phyloP scores from a whole-genome alignment of 2,329 filamentous ascomycete genomes.

The Leptographium flavum region DNA sequence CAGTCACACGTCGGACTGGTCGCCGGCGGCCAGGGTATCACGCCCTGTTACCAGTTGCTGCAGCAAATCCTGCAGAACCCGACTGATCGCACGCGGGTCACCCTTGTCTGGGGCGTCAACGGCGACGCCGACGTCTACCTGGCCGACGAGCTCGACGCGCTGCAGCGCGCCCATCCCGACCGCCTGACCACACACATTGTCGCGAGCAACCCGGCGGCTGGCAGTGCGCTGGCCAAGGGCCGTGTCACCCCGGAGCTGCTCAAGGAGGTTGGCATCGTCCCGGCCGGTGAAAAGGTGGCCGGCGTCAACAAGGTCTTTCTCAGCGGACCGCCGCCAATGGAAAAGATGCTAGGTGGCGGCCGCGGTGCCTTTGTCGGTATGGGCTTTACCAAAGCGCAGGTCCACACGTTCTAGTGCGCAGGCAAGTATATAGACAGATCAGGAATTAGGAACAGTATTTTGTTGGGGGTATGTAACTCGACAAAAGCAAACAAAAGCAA shows the following conservation, averaged over 20 bases:
- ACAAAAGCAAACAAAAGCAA: too few relatives aligned
- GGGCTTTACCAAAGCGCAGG: conserved; percentile 41
- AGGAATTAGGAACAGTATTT: too few relatives aligned
- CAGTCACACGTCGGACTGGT: conserved; percentile 44
- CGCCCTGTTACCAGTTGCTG: conserved; percentile 52
- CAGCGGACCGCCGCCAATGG: conserved; percentile 56
- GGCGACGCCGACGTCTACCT: conserved; percentile 48
- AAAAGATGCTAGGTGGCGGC: conserved; percentile 35
- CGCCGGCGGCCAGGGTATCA: conserved; percentile 60
- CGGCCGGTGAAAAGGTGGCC: conserved; percentile 7
- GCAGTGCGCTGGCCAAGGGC: conserved; percentile 33
- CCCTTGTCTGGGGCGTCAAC: conserved; percentile 53
- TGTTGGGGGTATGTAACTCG: too few relatives aligned
- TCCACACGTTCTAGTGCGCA: conserved; percentile 41
- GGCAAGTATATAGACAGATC: too few relatives aligned
- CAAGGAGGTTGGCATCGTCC: conserved; percentile 27
- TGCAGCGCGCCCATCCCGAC: conserved; percentile 33
- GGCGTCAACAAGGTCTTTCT: conserved; percentile 44
- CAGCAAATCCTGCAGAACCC: conserved; percentile 48
- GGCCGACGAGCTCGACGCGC: conserved; percentile 36
- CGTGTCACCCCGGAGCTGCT: conserved; percentile 44
- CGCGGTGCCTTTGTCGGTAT: conserved; percentile 40
- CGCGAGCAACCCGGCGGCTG: conserved; percentile 32
- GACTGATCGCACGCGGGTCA: conserved; percentile 46
- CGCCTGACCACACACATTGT: conserved; percentile 45